A percentile compares a stretch with the other conserved stretches of the same genome.
Conservation (phyloP, 2,329 filamentous ascomycete species). For the Ilyonectria robusta region DNA sequence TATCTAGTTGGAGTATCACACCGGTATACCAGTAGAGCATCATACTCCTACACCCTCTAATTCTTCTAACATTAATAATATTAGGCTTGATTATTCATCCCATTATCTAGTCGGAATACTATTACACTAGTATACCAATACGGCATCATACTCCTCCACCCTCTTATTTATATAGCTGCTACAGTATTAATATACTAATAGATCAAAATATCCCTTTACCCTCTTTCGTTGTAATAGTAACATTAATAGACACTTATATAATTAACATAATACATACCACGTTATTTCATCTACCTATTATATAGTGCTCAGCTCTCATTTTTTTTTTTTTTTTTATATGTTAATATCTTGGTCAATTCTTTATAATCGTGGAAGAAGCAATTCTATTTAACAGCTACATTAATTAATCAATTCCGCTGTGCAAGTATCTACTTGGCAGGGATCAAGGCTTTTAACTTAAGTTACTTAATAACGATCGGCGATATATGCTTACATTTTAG, state of each 20-base stretch:
- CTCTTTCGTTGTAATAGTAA: slow-evolving; percentile 22
- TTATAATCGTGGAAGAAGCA: neutral
- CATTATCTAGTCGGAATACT: no score
- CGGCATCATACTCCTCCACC: neutral
- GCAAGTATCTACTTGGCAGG: slow-evolving; percentile 5
- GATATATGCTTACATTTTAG: neutral
- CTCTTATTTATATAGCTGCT: slow-evolving; percentile 5
- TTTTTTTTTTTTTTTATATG: neutral
- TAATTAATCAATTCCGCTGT: slow-evolving; percentile 4
- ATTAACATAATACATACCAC: neutral
- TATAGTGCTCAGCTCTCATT: neutral
- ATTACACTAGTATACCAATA: no score
- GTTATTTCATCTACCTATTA: no score
- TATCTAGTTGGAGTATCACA: no score
- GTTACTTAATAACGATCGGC: slow-evolving; percentile 8
- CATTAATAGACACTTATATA: neutral
- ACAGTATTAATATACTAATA: slow-evolving; percentile 14
- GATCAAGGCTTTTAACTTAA: slow-evolving; percentile 11
- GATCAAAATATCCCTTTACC: neutral
- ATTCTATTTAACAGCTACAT: slow-evolving; percentile 6
- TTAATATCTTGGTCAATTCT: slow-evolving; percentile 11
- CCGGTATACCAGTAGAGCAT: no score
- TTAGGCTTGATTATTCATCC: no score
- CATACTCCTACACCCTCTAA: no score
- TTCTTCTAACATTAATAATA: no score